Conservation (phyloP, 352 stramenopile genomes). For the Globisporangium cylindrosporum region DNA sequence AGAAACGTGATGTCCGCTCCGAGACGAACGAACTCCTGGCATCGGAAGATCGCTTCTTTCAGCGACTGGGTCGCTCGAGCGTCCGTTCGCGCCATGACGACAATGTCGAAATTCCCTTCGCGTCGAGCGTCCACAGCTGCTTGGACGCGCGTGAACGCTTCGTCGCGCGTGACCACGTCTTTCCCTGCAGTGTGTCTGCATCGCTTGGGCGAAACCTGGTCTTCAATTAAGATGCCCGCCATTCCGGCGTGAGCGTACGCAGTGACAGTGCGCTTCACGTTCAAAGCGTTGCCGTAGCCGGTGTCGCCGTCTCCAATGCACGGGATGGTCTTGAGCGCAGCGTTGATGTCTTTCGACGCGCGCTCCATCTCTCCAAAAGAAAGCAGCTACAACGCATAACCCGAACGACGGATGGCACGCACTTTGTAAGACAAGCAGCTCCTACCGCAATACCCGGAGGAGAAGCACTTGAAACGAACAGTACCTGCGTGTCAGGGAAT, state of each 20-base stretch:
- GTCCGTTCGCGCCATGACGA: constrained; percentile 95
- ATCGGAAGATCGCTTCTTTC: constrained; percentile 91
- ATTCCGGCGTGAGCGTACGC: constrained; percentile 89
- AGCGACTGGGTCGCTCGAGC: constrained; percentile 85
- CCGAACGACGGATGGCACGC: background rate
- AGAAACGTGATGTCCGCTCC: constrained; percentile 96
- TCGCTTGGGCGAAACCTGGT: constrained; percentile 91
- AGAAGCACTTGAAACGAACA: constrained; percentile 7
- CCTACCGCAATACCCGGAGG: background rate
- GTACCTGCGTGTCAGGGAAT: constrained; percentile 88
- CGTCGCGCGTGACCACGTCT: constrained; percentile 79
- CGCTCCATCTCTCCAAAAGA: constrained; percentile 65
- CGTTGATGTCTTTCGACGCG: constrained; percentile 39
- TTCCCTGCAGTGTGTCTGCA: constrained; percentile 93
- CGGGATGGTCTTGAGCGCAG: constrained; percentile 34
- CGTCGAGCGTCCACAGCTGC: constrained; percentile 88
- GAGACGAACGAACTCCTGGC: constrained; percentile 87
- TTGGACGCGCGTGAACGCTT: constrained; percentile 82
- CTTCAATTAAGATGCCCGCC: constrained; percentile 94
- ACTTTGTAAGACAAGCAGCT: background rate
- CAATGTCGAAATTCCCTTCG: constrained; percentile 85
- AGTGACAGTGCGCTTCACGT: constrained; percentile 91
- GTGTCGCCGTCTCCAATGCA: constrained; percentile 89
- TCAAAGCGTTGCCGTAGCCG: constrained; percentile 93
- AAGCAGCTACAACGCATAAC: constrained; percentile 32